phyloP scores from a whole-genome alignment of 164 flowering plant species.

The Stephania japonica region DNA sequence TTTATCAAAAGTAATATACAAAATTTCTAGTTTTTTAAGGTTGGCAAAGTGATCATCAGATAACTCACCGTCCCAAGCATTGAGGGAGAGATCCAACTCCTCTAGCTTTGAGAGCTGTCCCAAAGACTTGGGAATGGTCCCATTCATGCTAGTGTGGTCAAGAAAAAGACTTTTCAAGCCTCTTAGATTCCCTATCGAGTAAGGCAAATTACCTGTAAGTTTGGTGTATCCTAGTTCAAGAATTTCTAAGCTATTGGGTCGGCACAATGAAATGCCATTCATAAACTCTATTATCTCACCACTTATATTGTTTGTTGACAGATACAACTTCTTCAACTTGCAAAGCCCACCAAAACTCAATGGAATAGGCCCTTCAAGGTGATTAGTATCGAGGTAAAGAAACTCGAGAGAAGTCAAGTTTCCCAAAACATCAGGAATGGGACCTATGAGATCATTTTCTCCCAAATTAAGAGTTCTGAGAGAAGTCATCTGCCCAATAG shows the following conservation, averaged over 20 bases:
- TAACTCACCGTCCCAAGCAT: slow-evolving; percentile 13
- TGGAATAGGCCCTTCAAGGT: neutral
- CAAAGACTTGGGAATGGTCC: slow-evolving; percentile 11
- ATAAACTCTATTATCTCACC: neutral
- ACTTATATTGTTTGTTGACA: neutral
- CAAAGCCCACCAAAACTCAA: slow-evolving; percentile 1
- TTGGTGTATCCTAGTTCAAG: neutral
- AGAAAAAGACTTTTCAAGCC: neutral
- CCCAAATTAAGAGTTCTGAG: neutral
- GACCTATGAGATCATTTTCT: neutral
- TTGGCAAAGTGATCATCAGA: slow-evolving; percentile 17
- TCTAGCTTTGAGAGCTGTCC: slow-evolving; percentile 18
- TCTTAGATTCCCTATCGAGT: neutral
- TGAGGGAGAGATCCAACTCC: slow-evolving; percentile 2
- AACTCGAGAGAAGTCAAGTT: neutral
- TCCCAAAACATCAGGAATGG: neutral
- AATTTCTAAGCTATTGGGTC: neutral
- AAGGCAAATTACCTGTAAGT: neutral
- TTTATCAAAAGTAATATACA: neutral
- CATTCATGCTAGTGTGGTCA: neutral
- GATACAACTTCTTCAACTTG: neutral
- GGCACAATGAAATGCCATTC: neutral
- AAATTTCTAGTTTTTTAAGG: slow-evolving; percentile 1
- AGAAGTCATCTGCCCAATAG: neutral
- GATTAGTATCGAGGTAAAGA: neutral